Conservation (phyloP, 225 moss, liverwort and hornwort genomes). For the Neckera pumila region DNA sequence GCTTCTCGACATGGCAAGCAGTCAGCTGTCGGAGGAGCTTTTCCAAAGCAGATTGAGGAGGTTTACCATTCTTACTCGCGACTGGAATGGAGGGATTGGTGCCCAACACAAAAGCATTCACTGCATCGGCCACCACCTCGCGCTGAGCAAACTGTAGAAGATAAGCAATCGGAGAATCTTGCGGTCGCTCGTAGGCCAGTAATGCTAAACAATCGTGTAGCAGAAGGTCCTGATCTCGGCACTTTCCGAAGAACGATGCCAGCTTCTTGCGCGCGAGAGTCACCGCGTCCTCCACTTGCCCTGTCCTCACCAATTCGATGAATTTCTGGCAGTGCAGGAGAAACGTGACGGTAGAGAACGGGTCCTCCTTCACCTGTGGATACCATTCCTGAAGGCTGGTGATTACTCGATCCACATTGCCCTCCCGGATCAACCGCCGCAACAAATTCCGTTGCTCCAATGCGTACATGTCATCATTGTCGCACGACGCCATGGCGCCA, state of each 20-base stretch:
- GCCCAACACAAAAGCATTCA: conserved; percentile 81
- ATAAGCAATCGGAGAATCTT: conserved; percentile 80
- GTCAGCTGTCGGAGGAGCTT: conserved; percentile 81
- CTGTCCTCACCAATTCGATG: conserved; percentile 78
- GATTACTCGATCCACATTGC: conserved; percentile 80
- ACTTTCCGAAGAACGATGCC: conserved; percentile 62
- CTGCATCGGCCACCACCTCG: conserved; percentile 88
- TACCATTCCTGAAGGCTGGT: conserved; percentile 76
- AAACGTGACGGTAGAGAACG: conserved; percentile 49
- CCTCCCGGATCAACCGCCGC: conserved; percentile 67
- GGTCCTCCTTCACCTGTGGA: conserved; percentile 66
- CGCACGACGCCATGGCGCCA: conserved; percentile 32
- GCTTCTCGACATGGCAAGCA: conserved; percentile 75
- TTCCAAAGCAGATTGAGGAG: conserved; percentile 75
- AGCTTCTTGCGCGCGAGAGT: conserved; percentile 66
- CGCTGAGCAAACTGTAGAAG: conserved; percentile 76
- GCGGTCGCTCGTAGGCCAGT: conserved; percentile 83
- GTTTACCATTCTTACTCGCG: conserved; percentile 52
- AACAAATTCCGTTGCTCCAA: conserved; percentile 75
- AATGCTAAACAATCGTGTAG: conserved; percentile 83
- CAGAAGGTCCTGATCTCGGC: conserved; percentile 65
- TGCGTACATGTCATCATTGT: conserved; percentile 52
- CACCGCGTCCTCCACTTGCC: conserved; percentile 75
- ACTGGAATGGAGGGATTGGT: conserved; percentile 57
- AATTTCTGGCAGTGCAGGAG: conserved; percentile 89